Base-by-base conservation (phyloP, 108 stramenopile genomes). In the Stephanodiscus triporus region DNA sequence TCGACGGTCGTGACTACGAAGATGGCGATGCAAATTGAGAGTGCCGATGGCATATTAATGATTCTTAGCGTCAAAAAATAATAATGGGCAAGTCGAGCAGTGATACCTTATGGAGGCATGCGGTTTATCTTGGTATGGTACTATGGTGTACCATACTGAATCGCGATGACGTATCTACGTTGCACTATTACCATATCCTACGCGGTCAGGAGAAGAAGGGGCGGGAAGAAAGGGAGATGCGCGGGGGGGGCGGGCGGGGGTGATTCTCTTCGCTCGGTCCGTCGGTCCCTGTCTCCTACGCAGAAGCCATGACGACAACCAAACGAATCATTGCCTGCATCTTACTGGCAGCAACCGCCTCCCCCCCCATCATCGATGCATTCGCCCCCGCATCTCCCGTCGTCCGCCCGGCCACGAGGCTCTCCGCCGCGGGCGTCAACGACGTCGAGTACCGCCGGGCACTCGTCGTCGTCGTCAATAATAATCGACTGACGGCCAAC, bases 291-390 rank as follows among this genome's bases (percentile, higher is more conserved):
- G n/a, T 34, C 32, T 34, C 32, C 2, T 34, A 34, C 32, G 5
- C 32, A 5, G 5, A 34, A 11, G 40, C 11, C 48, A 76, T 29
- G 53, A 66, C 73, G 76, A 30, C 65, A 38, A 9, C 72, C 65
- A 73, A 78, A 37, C 32, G 43, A 50, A 65, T 51, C n/a, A 23
- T 68, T 30, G 26, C 54, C 59, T 32, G 66, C 45, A 29, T 77
- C 42, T 30, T 77, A 17, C 32, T 70, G 42, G 55, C 68, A 6
- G n/a, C 26, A 34, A 62, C 53, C 55, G 55, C 69, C 20, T 55
- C 48, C 59, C 47, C 29, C 50, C 49, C 19, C 47, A 9, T 10
- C 36, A 49, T 69, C 26, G 61, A 48, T 34, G 61, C 62, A 37
- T 63, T 61, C 40, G 27, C 37, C 1, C 45, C 53, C 17, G 14